Percentiles rank a stretch among this genome's conserved stretches.
These are phyloP conservation scores for Halteria grandinella DNA, from an alignment of 73 alveolate species.

Conservation along the genomic window DNA sequence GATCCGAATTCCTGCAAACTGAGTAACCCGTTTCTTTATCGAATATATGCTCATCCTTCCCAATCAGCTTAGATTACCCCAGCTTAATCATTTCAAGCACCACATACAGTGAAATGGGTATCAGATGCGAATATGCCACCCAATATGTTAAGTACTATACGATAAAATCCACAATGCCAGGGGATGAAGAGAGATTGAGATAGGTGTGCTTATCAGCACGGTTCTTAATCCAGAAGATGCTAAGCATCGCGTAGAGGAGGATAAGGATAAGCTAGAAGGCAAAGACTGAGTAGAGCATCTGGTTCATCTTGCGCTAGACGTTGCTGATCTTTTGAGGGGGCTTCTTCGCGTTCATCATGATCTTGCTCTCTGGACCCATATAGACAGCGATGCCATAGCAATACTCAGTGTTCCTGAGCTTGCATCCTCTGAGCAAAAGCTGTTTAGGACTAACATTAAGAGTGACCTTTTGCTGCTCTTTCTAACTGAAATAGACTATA, in stretches of 20 bases:
- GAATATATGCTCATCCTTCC: conserved; percentile 81
- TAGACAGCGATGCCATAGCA: conserved; percentile 92
- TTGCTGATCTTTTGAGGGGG: conserved; percentile 90
- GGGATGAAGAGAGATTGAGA: conserved; percentile 6
- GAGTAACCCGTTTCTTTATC: conserved; percentile 84
- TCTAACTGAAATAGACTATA: conserved; percentile 9
- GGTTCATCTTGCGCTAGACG: conserved; percentile 82
- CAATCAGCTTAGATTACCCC: conserved; percentile 82
- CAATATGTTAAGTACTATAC: conserved; percentile 82
- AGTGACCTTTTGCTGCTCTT: too few species aligned
- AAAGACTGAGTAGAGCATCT: conserved; percentile 72
- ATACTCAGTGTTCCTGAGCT: conserved; percentile 89
- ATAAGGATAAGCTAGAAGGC: conserved; percentile 65
- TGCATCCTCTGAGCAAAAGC: conserved; percentile 93
- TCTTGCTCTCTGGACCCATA: conserved; percentile 96
- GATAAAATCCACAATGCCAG: conserved; percentile 19
- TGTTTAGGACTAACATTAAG: conserved; percentile 49
- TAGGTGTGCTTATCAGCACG: conserved; percentile 9
- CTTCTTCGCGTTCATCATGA: conserved; percentile 94
- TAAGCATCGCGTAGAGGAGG: conserved; percentile 40
- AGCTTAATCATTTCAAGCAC: conserved; percentile 94
- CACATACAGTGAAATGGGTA: conserved; percentile 97
- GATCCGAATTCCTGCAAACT: conserved; percentile 95
- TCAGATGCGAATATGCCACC: conserved; percentile 93
- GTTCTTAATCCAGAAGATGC: conserved; percentile 36